These are phyloP conservation scores for Pseudocercospora vitis DNA, from an alignment of 2,329 filamentous ascomycete species.

Conservation along the genomic window DNA sequence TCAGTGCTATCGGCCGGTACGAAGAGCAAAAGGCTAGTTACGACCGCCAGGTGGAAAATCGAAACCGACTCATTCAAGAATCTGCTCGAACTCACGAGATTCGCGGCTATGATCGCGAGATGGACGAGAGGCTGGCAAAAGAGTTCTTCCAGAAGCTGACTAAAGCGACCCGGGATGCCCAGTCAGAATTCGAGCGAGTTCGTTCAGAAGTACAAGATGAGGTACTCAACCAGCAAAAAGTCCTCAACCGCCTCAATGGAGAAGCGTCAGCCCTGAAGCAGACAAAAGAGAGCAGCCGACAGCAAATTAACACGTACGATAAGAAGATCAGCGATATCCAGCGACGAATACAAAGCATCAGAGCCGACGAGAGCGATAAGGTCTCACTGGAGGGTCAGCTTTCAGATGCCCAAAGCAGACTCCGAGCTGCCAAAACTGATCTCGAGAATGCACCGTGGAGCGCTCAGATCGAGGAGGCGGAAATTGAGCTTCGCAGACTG, in stretches of 20 bases:
- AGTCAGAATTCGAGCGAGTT: constrained; percentile 70
- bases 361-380: constrained; percentile 81
- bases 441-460: constrained; percentile 68
- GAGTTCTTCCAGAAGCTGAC: constrained; percentile 77
- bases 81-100: constrained; percentile 75
- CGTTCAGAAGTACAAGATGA: constrained; percentile 74
- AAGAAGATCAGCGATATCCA: constrained; percentile 67
- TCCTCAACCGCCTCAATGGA: constrained; percentile 72
- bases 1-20: constrained; percentile 69
- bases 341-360: constrained; percentile 67
- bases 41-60: constrained; percentile 72
- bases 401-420: constrained; percentile 64
- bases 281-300: constrained; percentile 70
- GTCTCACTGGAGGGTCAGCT: constrained; percentile 73
- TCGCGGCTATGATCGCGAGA: constrained; percentile 76
- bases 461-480: constrained; percentile 64
- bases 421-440: constrained; percentile 63
- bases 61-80: constrained; percentile 73
- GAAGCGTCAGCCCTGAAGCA: constrained; percentile 71
- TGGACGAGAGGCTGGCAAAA: constrained; percentile 70
- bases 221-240: constrained; percentile 67
- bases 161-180: constrained; percentile 75
- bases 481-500: constrained; percentile 64
- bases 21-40: constrained; percentile 86
- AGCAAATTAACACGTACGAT: constrained; percentile 68